Percentiles rank a stretch among this genome's conserved stretches.
phyloP scores from a whole-genome alignment of 306 rosid species.

The Acacia crassicarpa region DNA sequence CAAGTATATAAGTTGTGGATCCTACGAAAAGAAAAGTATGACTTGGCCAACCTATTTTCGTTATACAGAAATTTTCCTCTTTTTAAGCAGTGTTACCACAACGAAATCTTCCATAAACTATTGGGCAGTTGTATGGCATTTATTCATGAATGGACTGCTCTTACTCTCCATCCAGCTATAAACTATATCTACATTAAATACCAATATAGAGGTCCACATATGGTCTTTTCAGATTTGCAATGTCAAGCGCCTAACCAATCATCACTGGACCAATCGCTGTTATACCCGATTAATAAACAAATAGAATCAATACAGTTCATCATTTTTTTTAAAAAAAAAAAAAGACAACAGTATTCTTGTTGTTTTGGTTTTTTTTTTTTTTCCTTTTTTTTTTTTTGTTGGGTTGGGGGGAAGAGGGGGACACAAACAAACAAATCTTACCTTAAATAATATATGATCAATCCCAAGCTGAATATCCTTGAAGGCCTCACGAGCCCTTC shows the following conservation, averaged over 20 bases:
- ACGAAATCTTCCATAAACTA: not conserved
- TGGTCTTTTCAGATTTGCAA: not conserved
- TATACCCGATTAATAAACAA: not conserved
- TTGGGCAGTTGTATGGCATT: not conserved
- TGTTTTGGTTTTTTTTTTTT: too few species aligned
- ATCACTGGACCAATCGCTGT: not conserved
- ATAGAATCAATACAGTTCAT: not conserved
- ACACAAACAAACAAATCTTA: not conserved
- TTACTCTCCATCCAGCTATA: not conserved
- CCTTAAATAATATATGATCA: slow-evolving; percentile 87
- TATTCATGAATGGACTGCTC: slow-evolving; percentile 4
- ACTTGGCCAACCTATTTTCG: not conserved
- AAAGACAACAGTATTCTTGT: not conserved
- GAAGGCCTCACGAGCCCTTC: slow-evolving; percentile 76
- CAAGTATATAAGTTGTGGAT: not conserved
- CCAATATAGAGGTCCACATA: not conserved
- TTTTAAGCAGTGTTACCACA: not conserved
- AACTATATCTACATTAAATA: not conserved
- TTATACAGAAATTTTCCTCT: not conserved
- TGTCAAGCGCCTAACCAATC: slow-evolving; percentile 3
- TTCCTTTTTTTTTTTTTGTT: too few species aligned
- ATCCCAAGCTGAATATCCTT: slow-evolving; percentile 79
- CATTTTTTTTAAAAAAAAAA: too few species aligned
- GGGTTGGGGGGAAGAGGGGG: too few species aligned
- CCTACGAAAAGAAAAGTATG: not conserved